Base-by-base conservation (phyloP, 2,329 filamentous ascomycete species). In the Laburnicola sp. region DNA sequence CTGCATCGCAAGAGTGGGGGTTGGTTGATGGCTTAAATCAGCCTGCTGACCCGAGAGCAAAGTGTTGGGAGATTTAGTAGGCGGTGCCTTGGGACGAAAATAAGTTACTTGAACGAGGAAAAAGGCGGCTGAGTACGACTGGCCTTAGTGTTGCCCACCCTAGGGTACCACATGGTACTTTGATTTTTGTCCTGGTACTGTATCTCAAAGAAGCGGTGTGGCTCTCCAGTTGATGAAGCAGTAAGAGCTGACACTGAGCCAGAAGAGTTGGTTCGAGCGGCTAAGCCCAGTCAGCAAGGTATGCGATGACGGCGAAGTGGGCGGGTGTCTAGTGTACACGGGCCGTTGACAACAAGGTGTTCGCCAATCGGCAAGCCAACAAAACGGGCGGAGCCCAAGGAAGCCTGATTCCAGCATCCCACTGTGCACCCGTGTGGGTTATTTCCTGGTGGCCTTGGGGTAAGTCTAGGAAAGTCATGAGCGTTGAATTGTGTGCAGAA, bases 161-260 rank as follows among this genome's bases (percentile, higher is more conserved):
- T n/a, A n/a, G n/a, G n/a, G n/a, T n/a, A n/a, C n/a, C n/a, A n/a
- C n/a, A n/a, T n/a, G n/a, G n/a, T n/a, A n/a, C n/a, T n/a, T n/a
- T n/a, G n/a, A n/a, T n/a, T n/a, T n/a, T n/a, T n/a, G n/a, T n/a
- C n/a, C n/a, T n/a, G n/a, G n/a, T n/a, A n/a, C n/a, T n/a, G n/a
- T n/a, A n/a, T n/a, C n/a, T 45, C 8, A 26, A 23, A 45, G 34
- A 36, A 37, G 43, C 43, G 43, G 43, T 45, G 43, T 45, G 30
- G 43, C 10, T 6, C 16, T 23, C 38, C 26, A 26, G 22, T 23
- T 4, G 7, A 22, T n/a, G 37, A 37, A 28, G 32, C 43, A 38
- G 43, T 45, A 45, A 45, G 43, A 37, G 43, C 43, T 45, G 43
- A 45, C 32, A 6, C 9, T 26, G 26, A 16, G 4, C 32, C 4